Evolutionary conservation across 345 rosid genomes (phyloP).

Genomic region (Heritiera littoralis): DNA sequence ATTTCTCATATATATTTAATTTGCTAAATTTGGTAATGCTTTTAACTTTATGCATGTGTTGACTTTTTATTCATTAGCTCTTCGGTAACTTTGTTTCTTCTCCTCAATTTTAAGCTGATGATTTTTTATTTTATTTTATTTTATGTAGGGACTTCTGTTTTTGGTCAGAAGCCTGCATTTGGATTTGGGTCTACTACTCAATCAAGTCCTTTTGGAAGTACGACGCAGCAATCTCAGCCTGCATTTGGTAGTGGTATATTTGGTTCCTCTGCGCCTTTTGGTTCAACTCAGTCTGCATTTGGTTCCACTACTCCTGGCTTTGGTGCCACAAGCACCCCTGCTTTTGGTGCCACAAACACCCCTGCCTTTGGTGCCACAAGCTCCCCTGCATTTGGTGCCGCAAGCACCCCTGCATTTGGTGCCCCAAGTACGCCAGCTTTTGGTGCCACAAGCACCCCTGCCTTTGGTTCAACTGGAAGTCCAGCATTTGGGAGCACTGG

Average conservation of each 20-base stretch:
- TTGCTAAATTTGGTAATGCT: neutral
- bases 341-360: conserved; percentile 53
- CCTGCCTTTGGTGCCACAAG: conserved; percentile 44
- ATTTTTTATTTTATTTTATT: neutral
- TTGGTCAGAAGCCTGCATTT: conserved; percentile 79
- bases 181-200: conserved; percentile 76
- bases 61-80: conserved; percentile 11
- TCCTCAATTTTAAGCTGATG: neutral
- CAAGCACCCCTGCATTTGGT: conserved; percentile 53
- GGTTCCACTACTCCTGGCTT: conserved; percentile 60
- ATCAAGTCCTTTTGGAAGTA: conserved; percentile 62
- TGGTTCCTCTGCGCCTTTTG: conserved; percentile 70
- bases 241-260: conserved; percentile 65
- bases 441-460: conserved; percentile 47
- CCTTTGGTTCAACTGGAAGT: conserved; percentile 36
- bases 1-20: neutral
- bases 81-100: neutral
- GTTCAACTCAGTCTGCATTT: conserved; percentile 62
- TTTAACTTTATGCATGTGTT: neutral
- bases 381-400: conserved; percentile 54
- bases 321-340: conserved; percentile 42
- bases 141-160: conserved; percentile 55
- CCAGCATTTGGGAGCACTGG: conserved; percentile 34
- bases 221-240: conserved; percentile 70
- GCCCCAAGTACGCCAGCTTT: conserved; percentile 51